A percentile compares a stretch with the other conserved stretches of the same genome.
These are phyloP conservation scores for Lichtheimia ornata DNA, from an alignment of 371 early-diverging fungal genomes.

Conservation along the genomic window DNA sequence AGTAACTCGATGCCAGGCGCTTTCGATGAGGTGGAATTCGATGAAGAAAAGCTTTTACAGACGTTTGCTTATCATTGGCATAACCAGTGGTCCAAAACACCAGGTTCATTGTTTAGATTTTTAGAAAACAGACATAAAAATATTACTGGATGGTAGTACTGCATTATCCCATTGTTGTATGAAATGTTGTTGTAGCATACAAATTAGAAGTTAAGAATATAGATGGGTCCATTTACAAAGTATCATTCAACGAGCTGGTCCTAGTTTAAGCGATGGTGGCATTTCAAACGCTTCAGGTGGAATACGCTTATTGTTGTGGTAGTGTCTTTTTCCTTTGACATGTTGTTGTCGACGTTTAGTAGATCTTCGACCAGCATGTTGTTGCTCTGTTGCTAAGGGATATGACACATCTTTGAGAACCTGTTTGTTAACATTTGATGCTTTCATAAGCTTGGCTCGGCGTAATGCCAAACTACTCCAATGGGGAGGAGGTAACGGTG, in stretches of 20 bases:
- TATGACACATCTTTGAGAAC: neutral
- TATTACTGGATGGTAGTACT: conserved; percentile 40
- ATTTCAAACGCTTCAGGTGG: conserved; percentile 5
- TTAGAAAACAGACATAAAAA: conserved; percentile 45
- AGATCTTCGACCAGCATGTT: neutral
- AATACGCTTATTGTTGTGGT: neutral
- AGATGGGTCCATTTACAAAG: too few relatives aligned
- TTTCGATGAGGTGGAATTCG: conserved; percentile 48
- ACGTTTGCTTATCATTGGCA: conserved; percentile 62
- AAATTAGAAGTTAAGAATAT: too few relatives aligned
- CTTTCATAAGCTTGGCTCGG: neutral
- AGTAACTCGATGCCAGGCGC: conserved; percentile 56
- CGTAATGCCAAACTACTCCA: conserved; percentile 8
- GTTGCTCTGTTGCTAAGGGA: neutral
- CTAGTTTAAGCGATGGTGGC: conserved; percentile 5
- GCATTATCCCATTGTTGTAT: too few relatives aligned
- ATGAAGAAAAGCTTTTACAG: conserved; percentile 37
- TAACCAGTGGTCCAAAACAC: conserved; percentile 56
- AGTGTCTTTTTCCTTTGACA: neutral
- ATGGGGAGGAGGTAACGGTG: conserved; percentile 5
- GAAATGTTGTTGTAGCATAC: too few relatives aligned
- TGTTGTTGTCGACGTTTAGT: conserved; percentile 6
- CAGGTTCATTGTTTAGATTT: conserved; percentile 48
- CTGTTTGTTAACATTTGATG: conserved; percentile 1
- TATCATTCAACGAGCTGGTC: conserved; percentile 4